Conservation (phyloP, 2,329 filamentous ascomycete species). For the Ceratocystis lukuohia region DNA sequence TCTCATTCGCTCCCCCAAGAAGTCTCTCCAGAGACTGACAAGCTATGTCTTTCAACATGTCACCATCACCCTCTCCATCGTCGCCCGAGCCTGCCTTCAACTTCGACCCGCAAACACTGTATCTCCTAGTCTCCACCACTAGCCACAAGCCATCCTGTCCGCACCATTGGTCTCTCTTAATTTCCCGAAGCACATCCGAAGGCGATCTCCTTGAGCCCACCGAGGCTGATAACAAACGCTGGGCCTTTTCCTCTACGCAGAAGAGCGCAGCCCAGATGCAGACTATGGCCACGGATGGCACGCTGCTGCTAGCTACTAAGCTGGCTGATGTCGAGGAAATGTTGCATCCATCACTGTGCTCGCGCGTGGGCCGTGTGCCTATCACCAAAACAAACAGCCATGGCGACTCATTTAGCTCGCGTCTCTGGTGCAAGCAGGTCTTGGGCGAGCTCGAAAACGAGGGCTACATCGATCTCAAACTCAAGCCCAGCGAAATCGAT, state of each 20-base stretch:
- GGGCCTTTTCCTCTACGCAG: conserved; percentile 8
- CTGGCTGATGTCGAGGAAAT: conserved; percentile 17
- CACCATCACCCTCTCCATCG: conserved; percentile 12
- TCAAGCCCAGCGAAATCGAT: conserved; percentile 2
- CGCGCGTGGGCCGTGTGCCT: conserved; percentile 8
- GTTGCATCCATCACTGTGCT: conserved; percentile 6
- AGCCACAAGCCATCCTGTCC: neutral
- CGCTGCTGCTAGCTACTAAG: conserved; percentile 6
- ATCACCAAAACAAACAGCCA: conserved; percentile 15
- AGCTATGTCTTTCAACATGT: conserved; percentile 7
- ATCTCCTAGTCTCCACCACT: conserved; percentile 6
- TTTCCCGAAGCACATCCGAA: conserved; percentile 6
- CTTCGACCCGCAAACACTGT: conserved; percentile 11
- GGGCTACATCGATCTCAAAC: conserved; percentile 18
- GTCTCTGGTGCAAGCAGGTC: conserved; percentile 19
- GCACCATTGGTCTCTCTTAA: conserved; percentile 4
- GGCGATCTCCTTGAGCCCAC: conserved; percentile 8
- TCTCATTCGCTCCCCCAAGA: too few species aligned
- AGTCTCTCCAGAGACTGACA: neutral
- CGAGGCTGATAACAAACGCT: conserved; percentile 2
- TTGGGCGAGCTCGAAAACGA: conserved; percentile 20
- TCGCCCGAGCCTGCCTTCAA: neutral
- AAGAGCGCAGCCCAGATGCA: conserved; percentile 1
- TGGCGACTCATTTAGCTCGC: conserved; percentile 14
- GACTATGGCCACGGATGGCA: neutral